A percentile compares a stretch with the other conserved stretches of the same genome.
phyloP scores from a whole-genome alignment of 345 rosid genomes.

The Clausena lansium region DNA sequence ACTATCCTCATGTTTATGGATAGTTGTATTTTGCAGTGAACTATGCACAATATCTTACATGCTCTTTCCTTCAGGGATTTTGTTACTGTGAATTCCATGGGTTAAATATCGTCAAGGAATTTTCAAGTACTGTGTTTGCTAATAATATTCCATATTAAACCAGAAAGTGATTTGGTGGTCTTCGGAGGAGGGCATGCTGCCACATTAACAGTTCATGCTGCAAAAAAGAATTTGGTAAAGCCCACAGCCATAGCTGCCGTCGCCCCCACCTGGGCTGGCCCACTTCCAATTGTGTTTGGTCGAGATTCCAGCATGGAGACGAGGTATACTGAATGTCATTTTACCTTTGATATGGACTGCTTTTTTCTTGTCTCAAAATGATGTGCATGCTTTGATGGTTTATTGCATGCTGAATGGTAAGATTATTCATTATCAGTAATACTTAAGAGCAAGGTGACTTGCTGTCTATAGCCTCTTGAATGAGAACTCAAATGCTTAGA shows the following conservation, averaged over 20 bases:
- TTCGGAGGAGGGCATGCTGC: slow-evolving; percentile 95
- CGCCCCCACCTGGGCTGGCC: slow-evolving; percentile 96
- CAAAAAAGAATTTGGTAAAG: slow-evolving; percentile 69
- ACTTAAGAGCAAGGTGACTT: not conserved
- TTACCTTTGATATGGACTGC: not conserved
- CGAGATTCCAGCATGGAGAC: slow-evolving; percentile 83
- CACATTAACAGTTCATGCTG: slow-evolving; percentile 65
- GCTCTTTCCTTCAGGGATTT: slow-evolving; percentile 4
- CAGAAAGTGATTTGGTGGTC: slow-evolving; percentile 61
- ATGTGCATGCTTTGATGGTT: not conserved
- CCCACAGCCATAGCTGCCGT: slow-evolving; percentile 82
- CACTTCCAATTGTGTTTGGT: slow-evolving; percentile 88
- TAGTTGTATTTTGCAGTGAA: slow-evolving; percentile 1
- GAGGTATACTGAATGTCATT: slow-evolving; percentile 43
- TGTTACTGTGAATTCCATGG: not conserved
- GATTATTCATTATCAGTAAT: not conserved
- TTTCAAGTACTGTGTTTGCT: slow-evolving; percentile 11
- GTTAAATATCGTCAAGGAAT: not conserved
- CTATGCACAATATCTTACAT: not conserved
- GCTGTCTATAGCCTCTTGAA: not conserved
- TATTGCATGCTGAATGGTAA: not conserved
- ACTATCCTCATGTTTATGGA: not conserved
- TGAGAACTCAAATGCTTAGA: not conserved
- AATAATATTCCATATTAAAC: slow-evolving; percentile 12
- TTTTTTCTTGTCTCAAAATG: not conserved